Base-by-base conservation (phyloP, 2,329 filamentous ascomycete species). In the Didymella sp. region DNA sequence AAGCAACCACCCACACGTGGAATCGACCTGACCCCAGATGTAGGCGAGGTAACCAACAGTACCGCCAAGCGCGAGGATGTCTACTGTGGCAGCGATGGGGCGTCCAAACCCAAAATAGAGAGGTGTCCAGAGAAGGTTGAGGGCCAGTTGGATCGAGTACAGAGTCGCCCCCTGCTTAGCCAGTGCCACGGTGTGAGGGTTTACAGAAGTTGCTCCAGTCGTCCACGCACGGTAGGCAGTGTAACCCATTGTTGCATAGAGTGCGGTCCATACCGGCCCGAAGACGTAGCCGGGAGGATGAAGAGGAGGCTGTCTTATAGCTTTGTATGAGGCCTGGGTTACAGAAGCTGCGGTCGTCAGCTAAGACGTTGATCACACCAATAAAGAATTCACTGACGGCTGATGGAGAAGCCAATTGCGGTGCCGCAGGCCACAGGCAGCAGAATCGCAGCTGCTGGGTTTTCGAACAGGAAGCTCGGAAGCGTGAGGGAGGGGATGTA, bases 71-170 rank as follows among this genome's bases (percentile, higher is more conserved):
- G 87, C 83, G 25, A 90, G 77, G 47, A 96, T 88, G 73, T 97
- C 91, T 25, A 84, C 83, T 6, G 91, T 86, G 3, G 93, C 92
- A 70, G 87, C 85, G 49, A 89, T 82, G 1, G 92, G 92, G 15
- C 86, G 85, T 62, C 88, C 87, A 47, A 89, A 72, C n/a, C 85
- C 84, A 73, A 96, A 97, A 84, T 97, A 97, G 11, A 97, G 84
- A 12, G 94, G 94, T 85, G 92, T 97, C 91, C 91, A 98, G 51
- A 89, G 76, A 27, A 96, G 81, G 75, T 97, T 97, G 48, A 97
- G 82, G 11, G 84, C 90, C 6, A 97, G 87, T 78, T 97, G 93
- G 58, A 92, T 81, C 2, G 90, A 90, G 80, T 96, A 97, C 27
- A 97, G 83, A 0, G 89, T 91, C 56, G 91, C 88, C 64, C 88